Conservation (phyloP, 1,284 basidiomycete species). For the Cutaneotrichosporon cavernicola region DNA sequence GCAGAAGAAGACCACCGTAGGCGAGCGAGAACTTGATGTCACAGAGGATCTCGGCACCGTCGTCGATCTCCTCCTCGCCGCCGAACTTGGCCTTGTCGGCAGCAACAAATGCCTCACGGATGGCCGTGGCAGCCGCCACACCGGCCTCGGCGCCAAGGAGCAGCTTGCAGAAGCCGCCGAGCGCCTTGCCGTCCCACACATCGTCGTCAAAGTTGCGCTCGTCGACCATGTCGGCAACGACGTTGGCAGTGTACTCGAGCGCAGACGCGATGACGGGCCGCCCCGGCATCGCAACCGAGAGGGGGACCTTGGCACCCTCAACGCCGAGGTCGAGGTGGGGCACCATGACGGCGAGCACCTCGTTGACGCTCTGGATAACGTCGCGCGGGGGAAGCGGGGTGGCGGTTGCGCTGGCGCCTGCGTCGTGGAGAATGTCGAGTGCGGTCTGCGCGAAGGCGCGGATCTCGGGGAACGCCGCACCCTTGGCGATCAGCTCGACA, state of each 20-base stretch:
- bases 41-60: slow-evolving; percentile 77
- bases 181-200: slow-evolving; percentile 68
- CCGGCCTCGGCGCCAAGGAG: slow-evolving; percentile 50
- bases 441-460: slow-evolving; percentile 84
- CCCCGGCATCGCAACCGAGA: slow-evolving; percentile 45
- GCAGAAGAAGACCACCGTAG: slow-evolving; percentile 89
- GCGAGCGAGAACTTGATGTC: slow-evolving; percentile 93
- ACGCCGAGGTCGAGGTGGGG: slow-evolving; percentile 63
- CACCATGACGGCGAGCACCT: slow-evolving; percentile 61
- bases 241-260: slow-evolving; percentile 69
- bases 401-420: slow-evolving; percentile 73
- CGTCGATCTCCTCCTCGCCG: slow-evolving; percentile 89
- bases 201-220: slow-evolving; percentile 65
- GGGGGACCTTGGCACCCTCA: slow-evolving; percentile 52
- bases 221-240: slow-evolving; percentile 75
- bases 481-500: slow-evolving; percentile 84
- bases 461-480: slow-evolving; percentile 95
- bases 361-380: slow-evolving; percentile 62
- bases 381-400: slow-evolving; percentile 67
- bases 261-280: slow-evolving; percentile 51
- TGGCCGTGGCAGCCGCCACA: slow-evolving; percentile 61
- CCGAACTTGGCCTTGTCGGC: slow-evolving; percentile 66
- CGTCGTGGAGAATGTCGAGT: slow-evolving; percentile 69
- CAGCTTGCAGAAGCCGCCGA: slow-evolving; percentile 67
- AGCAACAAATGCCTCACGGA: slow-evolving; percentile 70